Conservation (phyloP, 176 grass and related monocot genomes). For the Oryza glaberrima region DNA sequence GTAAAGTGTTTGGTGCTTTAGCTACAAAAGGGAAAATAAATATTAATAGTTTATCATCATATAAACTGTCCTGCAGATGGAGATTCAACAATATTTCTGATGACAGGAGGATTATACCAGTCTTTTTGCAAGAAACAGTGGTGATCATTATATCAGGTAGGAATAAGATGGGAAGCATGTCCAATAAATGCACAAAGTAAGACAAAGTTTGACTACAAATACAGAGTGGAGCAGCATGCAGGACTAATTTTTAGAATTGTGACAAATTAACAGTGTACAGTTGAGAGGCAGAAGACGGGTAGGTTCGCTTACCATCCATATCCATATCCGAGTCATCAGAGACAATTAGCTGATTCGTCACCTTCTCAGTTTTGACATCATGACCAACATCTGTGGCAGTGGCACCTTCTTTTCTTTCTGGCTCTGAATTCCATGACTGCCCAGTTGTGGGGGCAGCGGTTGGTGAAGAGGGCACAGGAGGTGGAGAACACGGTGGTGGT, state of each 20-base stretch:
- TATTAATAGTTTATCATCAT: constrained; percentile 21
- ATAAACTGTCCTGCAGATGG: constrained; percentile 18
- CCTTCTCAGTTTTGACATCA: constrained; percentile 33
- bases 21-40: not conserved
- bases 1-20: constrained; percentile 16
- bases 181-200: constrained; percentile 11
- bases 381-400: constrained; percentile 16
- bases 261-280: not conserved
- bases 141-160: not conserved
- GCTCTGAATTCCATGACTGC: constrained; percentile 21
- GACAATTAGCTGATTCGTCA: constrained; percentile 50
- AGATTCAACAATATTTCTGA: constrained; percentile 7
- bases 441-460: constrained; percentile 7
- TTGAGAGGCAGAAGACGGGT: constrained; percentile 16
- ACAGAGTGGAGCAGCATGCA: constrained; percentile 19
- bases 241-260: not conserved
- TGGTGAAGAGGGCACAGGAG: constrained; percentile 33
- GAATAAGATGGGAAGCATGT: constrained; percentile 1
- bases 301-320: constrained; percentile 73
- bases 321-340: constrained; percentile 95
- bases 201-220: constrained; percentile 1
- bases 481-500: constrained; percentile 34
- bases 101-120: constrained; percentile 10
- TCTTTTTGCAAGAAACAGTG: not conserved
- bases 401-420: constrained; percentile 18